Evolutionary conservation across 352 stramenopile genomes (phyloP), one percentile per base, ranked within the genome.

Genomic region (Salisapilia sapeloensis): DNA sequence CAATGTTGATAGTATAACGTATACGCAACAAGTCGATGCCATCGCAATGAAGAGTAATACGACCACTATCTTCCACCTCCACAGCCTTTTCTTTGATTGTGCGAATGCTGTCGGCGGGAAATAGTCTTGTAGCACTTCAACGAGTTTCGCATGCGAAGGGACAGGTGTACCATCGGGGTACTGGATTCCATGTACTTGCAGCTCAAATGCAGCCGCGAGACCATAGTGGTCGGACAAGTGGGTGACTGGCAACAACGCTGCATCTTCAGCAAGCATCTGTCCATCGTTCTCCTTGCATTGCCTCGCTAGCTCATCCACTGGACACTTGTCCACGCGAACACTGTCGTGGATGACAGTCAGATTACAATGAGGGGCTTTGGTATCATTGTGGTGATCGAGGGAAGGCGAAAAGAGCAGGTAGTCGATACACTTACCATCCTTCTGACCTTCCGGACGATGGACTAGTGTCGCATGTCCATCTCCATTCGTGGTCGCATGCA

Each of bases 381-480:
- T 3, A 30, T 29, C 3, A n/a, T 30, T 36, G 6, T 29, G 18
- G 18, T 20, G 31, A 36, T 19, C 13, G n/a, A 36, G 13, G 13
- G n/a, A n/a, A n/a, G n/a, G n/a, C n/a, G n/a, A n/a, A 46, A 78
- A 77, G 38, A 87, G 84, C 53, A 87, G 67, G 45, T 82, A 87
- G 55, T 87, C 72, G 38, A 87, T 87, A 44, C 72, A 87, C 37
- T 87, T 87, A 50, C 72, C 72, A 33, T 77, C 54, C 24, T 66
- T 71, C 7, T 78, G 46, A 19, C 65, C 51, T 19, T 80, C 54
- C 23, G 24, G 48, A 19, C 32, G 46, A 38, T 84, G 72, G 8
- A 60, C 30, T 14, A 87, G 59, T 38, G 45, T 51, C 8, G 63
- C 67, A 42, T 87, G 72, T 13, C 72, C 72, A 32, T 87, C 62